Percentiles rank a stretch among this genome's conserved stretches.
Conservation (phyloP, 2,329 filamentous ascomycete genomes). For the Paracoccidioides brasiliensis region DNA sequence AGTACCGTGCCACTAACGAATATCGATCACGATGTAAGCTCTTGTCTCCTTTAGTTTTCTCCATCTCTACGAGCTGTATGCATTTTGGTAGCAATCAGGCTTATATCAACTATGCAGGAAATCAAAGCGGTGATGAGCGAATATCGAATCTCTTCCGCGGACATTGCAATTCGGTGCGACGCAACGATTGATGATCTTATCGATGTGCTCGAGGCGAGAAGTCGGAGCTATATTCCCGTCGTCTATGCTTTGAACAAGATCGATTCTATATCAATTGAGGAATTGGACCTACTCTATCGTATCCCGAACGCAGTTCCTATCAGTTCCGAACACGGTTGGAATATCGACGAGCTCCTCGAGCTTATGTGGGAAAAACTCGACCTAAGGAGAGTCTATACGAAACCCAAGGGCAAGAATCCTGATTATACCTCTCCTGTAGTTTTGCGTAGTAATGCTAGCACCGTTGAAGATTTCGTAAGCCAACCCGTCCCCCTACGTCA, state of each 20-base stretch:
- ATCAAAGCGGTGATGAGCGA: slow-evolving; percentile 97
- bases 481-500: slow-evolving; percentile 2
- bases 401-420: slow-evolving; percentile 88
- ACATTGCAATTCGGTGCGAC: slow-evolving; percentile 95
- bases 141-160: slow-evolving; percentile 90
- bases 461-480: slow-evolving; percentile 93
- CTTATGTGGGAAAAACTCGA: slow-evolving; percentile 97
- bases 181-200: slow-evolving; percentile 96
- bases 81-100: not conserved
- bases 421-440: slow-evolving; percentile 91
- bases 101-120: slow-evolving; percentile 39
- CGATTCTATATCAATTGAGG: slow-evolving; percentile 93
- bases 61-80: not conserved
- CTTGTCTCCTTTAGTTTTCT: too few species aligned
- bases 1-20: slow-evolving; percentile 83
- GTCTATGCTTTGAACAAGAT: slow-evolving; percentile 99
- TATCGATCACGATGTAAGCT: slow-evolving; percentile 63
- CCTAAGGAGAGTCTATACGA: slow-evolving; percentile 87
- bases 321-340: slow-evolving; percentile 96
- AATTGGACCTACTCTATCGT: slow-evolving; percentile 87
- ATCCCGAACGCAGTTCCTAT: slow-evolving; percentile 97
- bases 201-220: slow-evolving; percentile 87
- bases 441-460: slow-evolving; percentile 66
- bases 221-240: slow-evolving; percentile 93
- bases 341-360: slow-evolving; percentile 91